These are phyloP conservation scores for Lactifluus hygrophoroides DNA, from an alignment of 768 basidiomycete species.

Conservation along the genomic window DNA sequence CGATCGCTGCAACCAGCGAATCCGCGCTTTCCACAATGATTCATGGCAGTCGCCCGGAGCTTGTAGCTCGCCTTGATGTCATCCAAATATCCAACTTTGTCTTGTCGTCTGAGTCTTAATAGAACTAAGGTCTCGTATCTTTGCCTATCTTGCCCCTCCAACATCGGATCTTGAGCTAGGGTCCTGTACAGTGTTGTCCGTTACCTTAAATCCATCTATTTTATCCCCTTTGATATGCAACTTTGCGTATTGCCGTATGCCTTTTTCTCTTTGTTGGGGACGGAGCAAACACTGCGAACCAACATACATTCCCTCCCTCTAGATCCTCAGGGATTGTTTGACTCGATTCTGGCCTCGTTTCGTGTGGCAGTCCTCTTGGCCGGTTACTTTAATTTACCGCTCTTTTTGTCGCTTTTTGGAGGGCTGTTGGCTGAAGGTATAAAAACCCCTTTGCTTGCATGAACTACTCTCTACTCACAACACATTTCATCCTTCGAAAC, in stretches of 20 bases:
- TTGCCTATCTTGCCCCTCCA: constrained; percentile 4
- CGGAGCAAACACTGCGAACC: not conserved
- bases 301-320: not conserved
- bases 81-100: constrained; percentile 18
- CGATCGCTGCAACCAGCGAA: constrained; percentile 1
- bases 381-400: not conserved
- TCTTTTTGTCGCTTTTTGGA: not conserved
- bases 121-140: constrained; percentile 8
- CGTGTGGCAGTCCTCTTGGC: not conserved
- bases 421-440: constrained; percentile 2
- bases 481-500: not conserved
- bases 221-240: constrained; percentile 15
- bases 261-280: not conserved
- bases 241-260: constrained; percentile 12
- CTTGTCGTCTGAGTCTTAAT: constrained; percentile 3
- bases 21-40: constrained; percentile 8
- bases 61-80: constrained; percentile 2
- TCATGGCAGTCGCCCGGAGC: constrained; percentile 11
- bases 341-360: constrained; percentile 17
- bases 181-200: not conserved
- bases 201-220: not conserved
- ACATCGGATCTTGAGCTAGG: constrained; percentile 11
- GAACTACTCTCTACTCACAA: not conserved
- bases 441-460: constrained; percentile 3
- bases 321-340: constrained; percentile 12